Conservation (phyloP, 2,329 filamentous ascomycete species). For the Zopfia rhizophila region DNA sequence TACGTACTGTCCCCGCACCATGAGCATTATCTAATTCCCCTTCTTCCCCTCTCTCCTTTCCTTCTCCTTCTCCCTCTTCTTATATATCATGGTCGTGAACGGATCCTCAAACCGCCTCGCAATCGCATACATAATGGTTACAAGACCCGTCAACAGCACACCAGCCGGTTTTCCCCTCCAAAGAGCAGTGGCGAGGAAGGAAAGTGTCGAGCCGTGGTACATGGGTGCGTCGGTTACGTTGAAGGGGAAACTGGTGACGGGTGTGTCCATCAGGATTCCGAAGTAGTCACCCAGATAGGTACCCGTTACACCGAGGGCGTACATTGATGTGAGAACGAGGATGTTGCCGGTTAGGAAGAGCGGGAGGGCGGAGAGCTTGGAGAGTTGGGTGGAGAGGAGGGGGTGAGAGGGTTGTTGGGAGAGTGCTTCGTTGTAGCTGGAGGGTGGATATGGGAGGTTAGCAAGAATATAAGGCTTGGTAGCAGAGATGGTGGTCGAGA, state of each 20-base stretch:
- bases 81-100: conserved; percentile 93
- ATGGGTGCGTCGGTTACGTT: conserved; percentile 91
- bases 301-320: conserved; percentile 89
- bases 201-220: conserved; percentile 95
- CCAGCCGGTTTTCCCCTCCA: conserved; percentile 90
- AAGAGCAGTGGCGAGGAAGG: conserved; percentile 88
- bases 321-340: conserved; percentile 89
- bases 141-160: conserved; percentile 77
- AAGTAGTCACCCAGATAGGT: conserved; percentile 99
- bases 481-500: conserved; percentile 8
- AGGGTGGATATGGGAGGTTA: conserved; percentile 31
- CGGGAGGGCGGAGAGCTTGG: conserved; percentile 72
- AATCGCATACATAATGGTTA: conserved; percentile 80
- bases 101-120: conserved; percentile 91
- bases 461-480: conserved; percentile 3
- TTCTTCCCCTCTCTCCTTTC: conserved; percentile 53
- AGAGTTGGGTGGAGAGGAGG: conserved; percentile 69
- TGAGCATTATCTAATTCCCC: no score
- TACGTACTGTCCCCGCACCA: no score
- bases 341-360: conserved; percentile 82
- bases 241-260: conserved; percentile 96
- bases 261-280: conserved; percentile 94
- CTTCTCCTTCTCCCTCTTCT: conserved; percentile 74
- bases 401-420: conserved; percentile 79
- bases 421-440: conserved; percentile 86